These are phyloP conservation scores for Mucor circinelloides DNA, from an alignment of 371 early-diverging fungal species.

Conservation along the genomic window DNA sequence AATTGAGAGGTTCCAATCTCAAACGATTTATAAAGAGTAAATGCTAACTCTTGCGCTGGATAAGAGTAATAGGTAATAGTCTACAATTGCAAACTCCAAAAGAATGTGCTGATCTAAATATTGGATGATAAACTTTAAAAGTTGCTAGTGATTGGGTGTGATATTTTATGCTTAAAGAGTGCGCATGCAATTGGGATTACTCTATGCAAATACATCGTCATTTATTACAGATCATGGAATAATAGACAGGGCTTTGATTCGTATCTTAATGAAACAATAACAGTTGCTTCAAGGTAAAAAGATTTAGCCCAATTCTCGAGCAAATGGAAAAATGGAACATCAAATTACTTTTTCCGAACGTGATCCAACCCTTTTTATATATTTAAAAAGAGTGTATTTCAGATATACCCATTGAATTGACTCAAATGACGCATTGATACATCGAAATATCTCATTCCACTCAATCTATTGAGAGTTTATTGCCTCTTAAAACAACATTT, in stretches of 20 bases:
- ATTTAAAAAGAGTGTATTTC: no score
- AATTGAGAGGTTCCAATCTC: no score
- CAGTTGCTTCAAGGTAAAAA: background rate
- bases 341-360: background rate
- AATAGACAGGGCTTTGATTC: background rate
- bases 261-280: background rate
- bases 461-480: background rate
- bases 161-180: background rate
- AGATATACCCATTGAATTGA: background rate
- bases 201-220: background rate
- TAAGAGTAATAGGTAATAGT: no score
- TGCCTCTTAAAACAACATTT: background rate
- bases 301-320: background rate
- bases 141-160: background rate
- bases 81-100: no score
- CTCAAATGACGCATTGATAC: background rate
- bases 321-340: background rate
- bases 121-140: background rate
- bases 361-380: background rate
- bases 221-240: background rate
- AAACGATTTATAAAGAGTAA: no score
- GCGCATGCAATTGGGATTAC: background rate
- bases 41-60: no score
- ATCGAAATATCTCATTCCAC: background rate
- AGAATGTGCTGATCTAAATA: no score